A percentile compares a stretch with the other conserved stretches of the same genome.
Evolutionary conservation across 2,329 filamentous ascomycete genomes (phyloP).

Genomic region (Xylariomycetidae sp.): DNA sequence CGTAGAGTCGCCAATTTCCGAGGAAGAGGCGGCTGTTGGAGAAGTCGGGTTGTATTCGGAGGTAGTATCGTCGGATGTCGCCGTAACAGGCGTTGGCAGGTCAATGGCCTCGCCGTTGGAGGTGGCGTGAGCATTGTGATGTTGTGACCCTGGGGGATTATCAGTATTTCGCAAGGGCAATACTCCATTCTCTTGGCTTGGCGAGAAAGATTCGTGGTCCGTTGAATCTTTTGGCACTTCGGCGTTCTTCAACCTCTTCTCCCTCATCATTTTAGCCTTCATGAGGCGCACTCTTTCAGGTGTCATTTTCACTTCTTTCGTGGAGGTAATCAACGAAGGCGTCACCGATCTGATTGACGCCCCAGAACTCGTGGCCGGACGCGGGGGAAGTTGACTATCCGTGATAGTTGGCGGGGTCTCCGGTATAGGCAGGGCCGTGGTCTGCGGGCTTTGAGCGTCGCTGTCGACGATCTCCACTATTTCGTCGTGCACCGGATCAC

Average conservation of each 20-base stretch:
- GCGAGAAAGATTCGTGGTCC: too few relatives aligned
- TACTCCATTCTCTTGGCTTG: too few relatives aligned
- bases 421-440: slow-evolving; percentile 30
- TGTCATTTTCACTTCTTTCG: slow-evolving; percentile 54
- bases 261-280: slow-evolving; percentile 87
- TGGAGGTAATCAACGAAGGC: slow-evolving; percentile 32
- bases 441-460: too few relatives aligned
- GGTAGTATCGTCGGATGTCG: slow-evolving; percentile 39
- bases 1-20: slow-evolving; percentile 53
- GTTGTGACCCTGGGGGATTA: slow-evolving; percentile 22
- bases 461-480: too few relatives aligned
- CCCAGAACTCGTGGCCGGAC: slow-evolving; percentile 40
- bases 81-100: slow-evolving; percentile 30
- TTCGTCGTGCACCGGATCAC: too few relatives aligned
- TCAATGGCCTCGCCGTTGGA: slow-evolving; percentile 49
- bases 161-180: slow-evolving; percentile 15
- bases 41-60: slow-evolving; percentile 54
- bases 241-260: slow-evolving; percentile 51
- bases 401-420: slow-evolving; percentile 21
- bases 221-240: too few relatives aligned
- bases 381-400: slow-evolving; percentile 30
- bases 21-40: slow-evolving; percentile 42
- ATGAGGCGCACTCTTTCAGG: slow-evolving; percentile 88
- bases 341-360: slow-evolving; percentile 36
- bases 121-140: slow-evolving; percentile 32